These are phyloP conservation scores for Metschnikowia anglica DNA, from an alignment of 805 yeast species.

Conservation along the genomic window DNA sequence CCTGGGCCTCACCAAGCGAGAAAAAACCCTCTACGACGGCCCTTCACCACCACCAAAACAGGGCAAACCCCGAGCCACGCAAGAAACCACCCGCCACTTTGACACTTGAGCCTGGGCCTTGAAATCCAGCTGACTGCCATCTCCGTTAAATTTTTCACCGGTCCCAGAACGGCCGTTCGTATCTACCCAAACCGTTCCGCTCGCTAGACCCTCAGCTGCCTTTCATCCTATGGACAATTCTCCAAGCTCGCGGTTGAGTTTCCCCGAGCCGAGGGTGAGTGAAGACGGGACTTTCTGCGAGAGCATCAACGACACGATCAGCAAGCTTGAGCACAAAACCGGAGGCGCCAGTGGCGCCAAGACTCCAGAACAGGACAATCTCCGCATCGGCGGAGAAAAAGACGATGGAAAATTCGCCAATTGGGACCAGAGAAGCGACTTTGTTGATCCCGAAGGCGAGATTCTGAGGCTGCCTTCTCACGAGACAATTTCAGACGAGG, in stretches of 20 bases:
- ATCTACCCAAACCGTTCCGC: no score
- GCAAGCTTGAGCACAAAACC: conserved; percentile 3
- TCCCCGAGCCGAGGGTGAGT: conserved; percentile 11
- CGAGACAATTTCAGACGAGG: neutral
- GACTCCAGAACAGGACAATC: neutral
- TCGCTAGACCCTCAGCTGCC: neutral
- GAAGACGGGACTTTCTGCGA: conserved; percentile 15
- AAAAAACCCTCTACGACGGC: neutral
- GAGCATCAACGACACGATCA: conserved; percentile 9
- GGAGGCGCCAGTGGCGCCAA: neutral
- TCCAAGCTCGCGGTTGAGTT: conserved; percentile 3
- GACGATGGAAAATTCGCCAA: neutral
- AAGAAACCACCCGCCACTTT: neutral
- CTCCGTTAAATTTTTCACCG: no score
- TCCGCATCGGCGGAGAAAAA: neutral
- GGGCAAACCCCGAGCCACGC: neutral
- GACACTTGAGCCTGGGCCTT: neutral
- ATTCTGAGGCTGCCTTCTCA: neutral
- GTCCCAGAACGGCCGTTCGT: no score
- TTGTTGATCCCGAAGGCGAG: conserved; percentile 2
- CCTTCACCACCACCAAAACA: conserved; percentile 2
- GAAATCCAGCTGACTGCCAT: neutral
- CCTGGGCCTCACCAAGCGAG: neutral
- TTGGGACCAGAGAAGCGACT: conserved; percentile 3
- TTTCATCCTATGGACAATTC: neutral